Evolutionary conservation across 805 yeast species (phyloP), one percentile per base, ranked within the genome.

Genomic region (Candida andamanensis): DNA sequence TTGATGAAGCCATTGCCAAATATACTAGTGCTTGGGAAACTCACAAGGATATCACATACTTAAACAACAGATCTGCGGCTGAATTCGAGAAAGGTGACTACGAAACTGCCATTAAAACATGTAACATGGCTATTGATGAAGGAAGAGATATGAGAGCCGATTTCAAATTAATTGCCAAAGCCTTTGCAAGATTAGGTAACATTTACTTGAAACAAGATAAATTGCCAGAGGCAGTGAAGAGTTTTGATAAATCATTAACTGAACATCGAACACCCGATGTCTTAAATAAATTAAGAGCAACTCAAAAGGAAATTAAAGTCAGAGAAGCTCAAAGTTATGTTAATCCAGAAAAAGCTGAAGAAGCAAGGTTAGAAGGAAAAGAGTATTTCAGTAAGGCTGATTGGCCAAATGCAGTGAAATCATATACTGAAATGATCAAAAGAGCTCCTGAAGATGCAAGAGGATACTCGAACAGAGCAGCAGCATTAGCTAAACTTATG

Each of bases 391-490:
- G 82, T 38, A 81, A 84, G 47, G 92, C 85, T 30, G 95, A 90
- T 60, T 90, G 95, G 96, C 97, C 98, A 42, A 79, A 70, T 44
- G 97, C 97, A 15, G 96, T 92, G 26, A 83, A 84, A 58, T 83
- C 95, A 4, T 92, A 92, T 63, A 72, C 94, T 30, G 98, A 92
- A 64, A 92, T 92, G 89, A 71, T 90, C 49, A 85, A 87, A 65
- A 83, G 99, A 58, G 87, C 89, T n/a, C 99, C 99, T 36, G 78
- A 78, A 35, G 97, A 92, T 60, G 94, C 95, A 15, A 78, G 96
- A 60, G 97, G 97, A 36, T 92, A 87, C 61, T 87, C 95, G 21
- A 92, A 92, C 69, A 83, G 99, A 64, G 98, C 99, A 32, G 98
- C 98, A 24, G 95, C 95, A 2, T 74, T 83, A 55, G 80, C 95